These are phyloP conservation scores for Thalassiosira mediterranea DNA, from an alignment of 352 stramenopile species.

Conservation along the genomic window DNA sequence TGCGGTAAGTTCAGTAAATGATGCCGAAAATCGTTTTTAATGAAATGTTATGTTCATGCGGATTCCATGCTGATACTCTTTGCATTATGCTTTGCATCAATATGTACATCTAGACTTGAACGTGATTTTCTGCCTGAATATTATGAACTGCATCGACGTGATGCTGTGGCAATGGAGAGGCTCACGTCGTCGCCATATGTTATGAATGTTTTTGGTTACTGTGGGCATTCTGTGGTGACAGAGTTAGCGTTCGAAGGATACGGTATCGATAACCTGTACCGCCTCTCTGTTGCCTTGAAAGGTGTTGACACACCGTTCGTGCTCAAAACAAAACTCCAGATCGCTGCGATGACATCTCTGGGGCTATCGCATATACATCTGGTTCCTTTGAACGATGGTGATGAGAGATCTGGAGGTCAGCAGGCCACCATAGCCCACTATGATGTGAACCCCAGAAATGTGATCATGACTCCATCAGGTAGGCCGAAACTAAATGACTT, in stretches of 20 bases:
- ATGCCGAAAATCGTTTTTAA: too few species aligned
- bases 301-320: constrained; percentile 9
- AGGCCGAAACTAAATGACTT: constrained; percentile 75
- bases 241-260: not conserved
- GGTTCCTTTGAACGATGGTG: constrained; percentile 18
- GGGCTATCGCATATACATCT: constrained; percentile 61
- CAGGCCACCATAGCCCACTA: constrained; percentile 63
- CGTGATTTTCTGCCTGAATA: constrained; percentile 63
- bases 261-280: constrained; percentile 3
- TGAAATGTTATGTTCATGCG: too few species aligned
- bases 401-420: constrained; percentile 7
- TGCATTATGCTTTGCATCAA: too few species aligned
- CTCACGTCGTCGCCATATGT: constrained; percentile 55
- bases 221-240: constrained; percentile 55
- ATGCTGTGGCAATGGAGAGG: constrained; percentile 70
- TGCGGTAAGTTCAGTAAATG: too few species aligned
- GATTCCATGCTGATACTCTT: too few species aligned
- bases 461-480: constrained; percentile 53
- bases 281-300: too few species aligned
- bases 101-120: too few species aligned
- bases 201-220: constrained; percentile 71
- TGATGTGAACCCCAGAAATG: constrained; percentile 65
- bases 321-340: constrained; percentile 52
- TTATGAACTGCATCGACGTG: constrained; percentile 65
- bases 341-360: constrained; percentile 46